Percentiles rank a stretch among this genome's conserved stretches.
Conservation (phyloP, 2,329 filamentous ascomycete species). For the Fusarium brevicatenulatum region DNA sequence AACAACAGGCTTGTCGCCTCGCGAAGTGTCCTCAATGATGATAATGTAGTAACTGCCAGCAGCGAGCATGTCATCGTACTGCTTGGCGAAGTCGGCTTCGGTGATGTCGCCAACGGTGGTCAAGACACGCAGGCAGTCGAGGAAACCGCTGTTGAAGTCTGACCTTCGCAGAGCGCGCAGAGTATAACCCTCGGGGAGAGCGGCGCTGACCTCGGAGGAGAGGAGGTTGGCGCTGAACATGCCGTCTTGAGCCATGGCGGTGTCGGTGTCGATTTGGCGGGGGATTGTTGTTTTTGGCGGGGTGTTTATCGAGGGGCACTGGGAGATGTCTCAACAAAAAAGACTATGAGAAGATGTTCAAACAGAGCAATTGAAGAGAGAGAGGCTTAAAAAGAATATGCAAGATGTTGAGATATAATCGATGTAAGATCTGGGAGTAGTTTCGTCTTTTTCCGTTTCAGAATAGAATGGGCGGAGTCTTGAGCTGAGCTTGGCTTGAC, state of each 20-base stretch:
- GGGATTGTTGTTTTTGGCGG: slow-evolving; percentile 2
- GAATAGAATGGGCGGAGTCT: slow-evolving; percentile 16
- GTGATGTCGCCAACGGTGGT: slow-evolving; percentile 92
- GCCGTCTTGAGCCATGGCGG: slow-evolving; percentile 55
- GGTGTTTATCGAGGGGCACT: slow-evolving; percentile 23
- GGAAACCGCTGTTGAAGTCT: slow-evolving; percentile 85
- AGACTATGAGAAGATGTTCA: not conserved
- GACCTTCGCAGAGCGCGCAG: slow-evolving; percentile 81
- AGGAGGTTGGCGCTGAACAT: slow-evolving; percentile 85
- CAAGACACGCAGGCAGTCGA: slow-evolving; percentile 89
- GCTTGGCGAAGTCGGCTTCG: slow-evolving; percentile 77
- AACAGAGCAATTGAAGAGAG: slow-evolving; percentile 9
- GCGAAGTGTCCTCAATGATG: slow-evolving; percentile 78
- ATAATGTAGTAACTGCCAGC: slow-evolving; percentile 87
- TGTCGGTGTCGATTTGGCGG: slow-evolving; percentile 34
- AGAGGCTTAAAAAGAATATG: not conserved
- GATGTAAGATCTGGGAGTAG: slow-evolving; percentile 23
- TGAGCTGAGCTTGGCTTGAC: slow-evolving; percentile 15
- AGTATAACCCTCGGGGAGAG: slow-evolving; percentile 82
- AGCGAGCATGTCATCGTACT: slow-evolving; percentile 82
- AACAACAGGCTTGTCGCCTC: slow-evolving; percentile 73
- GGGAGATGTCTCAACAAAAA: slow-evolving; percentile 6
- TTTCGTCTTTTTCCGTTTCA: slow-evolving; percentile 15
- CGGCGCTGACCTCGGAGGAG: slow-evolving; percentile 75
- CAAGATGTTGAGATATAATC: not conserved